These are phyloP conservation scores for Inga oerstediana DNA, from an alignment of 306 rosid genomes.

Conservation along the genomic window DNA sequence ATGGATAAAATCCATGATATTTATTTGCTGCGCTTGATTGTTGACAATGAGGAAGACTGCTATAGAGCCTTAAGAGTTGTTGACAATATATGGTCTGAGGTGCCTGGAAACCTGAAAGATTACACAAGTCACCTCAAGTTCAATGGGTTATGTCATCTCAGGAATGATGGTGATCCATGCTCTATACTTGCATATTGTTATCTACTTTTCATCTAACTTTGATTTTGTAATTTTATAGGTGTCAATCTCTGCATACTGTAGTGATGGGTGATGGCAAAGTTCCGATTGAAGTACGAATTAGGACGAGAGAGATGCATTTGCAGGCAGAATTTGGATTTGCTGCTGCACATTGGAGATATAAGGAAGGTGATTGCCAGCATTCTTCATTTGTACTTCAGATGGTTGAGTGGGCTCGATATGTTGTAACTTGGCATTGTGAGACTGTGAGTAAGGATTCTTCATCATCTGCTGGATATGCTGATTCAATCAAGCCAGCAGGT, in stretches of 20 bases:
- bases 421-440: slow-evolving; percentile 97
- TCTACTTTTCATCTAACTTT: slow-evolving; percentile 29
- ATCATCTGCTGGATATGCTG: too few species aligned
- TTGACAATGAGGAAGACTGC: slow-evolving; percentile 90
- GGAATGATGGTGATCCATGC: not conserved
- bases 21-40: slow-evolving; percentile 88
- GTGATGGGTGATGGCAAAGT: slow-evolving; percentile 76
- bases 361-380: slow-evolving; percentile 91
- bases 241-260: slow-evolving; percentile 89
- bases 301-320: slow-evolving; percentile 67
- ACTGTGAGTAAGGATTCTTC: slow-evolving; percentile 67
- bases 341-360: slow-evolving; percentile 99
- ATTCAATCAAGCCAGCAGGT: too few species aligned
- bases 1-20: slow-evolving; percentile 93
- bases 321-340: slow-evolving; percentile 98
- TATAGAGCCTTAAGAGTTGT: slow-evolving; percentile 74
- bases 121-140: slow-evolving; percentile 76
- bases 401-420: slow-evolving; percentile 99
- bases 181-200: slow-evolving; percentile 1
- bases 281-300: slow-evolving; percentile 92
- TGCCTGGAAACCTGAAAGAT: slow-evolving; percentile 89
- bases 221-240: slow-evolving; percentile 49
- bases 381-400: slow-evolving; percentile 93
- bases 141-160: slow-evolving; percentile 71
- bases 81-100: slow-evolving; percentile 78